Base-by-base conservation (phyloP, 768 basidiomycete genomes). In the Auriscalpium vulgare region DNA sequence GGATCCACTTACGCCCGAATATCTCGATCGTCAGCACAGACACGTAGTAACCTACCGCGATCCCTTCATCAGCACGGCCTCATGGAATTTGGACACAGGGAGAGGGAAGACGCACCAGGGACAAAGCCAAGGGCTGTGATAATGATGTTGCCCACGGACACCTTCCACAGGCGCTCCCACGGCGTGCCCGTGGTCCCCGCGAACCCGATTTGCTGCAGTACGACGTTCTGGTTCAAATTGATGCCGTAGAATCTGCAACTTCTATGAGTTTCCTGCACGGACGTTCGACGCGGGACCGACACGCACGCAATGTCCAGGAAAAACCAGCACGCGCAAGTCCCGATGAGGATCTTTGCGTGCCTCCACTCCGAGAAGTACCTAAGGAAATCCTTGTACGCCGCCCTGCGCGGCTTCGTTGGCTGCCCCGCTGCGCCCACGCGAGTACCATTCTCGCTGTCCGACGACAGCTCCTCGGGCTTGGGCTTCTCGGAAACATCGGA, bases 91-190 rank as follows among this genome's bases (percentile, higher is more conserved):
- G 29, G 29, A 7, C 5, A 29, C 29, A 29, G 7, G 29, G 29
- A 7, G 4, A 38, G 10, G 44, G 59, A 57, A 34, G 17, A 49
- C 66, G n/a, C 57, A 80, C 81, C 88, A 13, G 88, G 88, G 4
- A 90, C 83, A 64, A 88, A 90, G 36, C 89, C 88, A 16, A 88
- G 78, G 2, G 75, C 81, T 2, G 85, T 85, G 58, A 91, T 78
- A 66, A 89, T 87, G 43, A 90, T 74, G 58, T 80, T 82, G 5
- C 87, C 87, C 0, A 78, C 78, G 0, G 82, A 78, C 23, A 88
- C 73, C 53, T 84, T 81, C 77, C 83, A 87, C 9, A 91, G 73
- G 17, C 80, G 75, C 44, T 83, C 68, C 84, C 84, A 86, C 8
- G 82, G 71, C 1, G 79, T 76, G 2, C 82, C 86, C 0, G 67